Base-by-base conservation (phyloP, 306 rosid genomes). In the Amphicarpaea edgeworthii region DNA sequence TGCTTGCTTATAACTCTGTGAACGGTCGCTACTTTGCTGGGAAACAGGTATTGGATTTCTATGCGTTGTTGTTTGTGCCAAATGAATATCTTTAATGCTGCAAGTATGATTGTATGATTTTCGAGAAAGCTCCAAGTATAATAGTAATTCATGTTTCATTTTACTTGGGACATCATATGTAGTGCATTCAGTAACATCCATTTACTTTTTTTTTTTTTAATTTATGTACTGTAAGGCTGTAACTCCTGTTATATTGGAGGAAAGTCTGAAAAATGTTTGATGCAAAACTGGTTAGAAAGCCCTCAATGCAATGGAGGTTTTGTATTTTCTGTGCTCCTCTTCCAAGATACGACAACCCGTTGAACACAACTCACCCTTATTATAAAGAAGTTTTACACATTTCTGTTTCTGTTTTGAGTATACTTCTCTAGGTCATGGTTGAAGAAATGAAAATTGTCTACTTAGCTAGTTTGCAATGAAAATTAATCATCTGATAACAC, bases 1-100 rank as follows among this genome's bases (percentile, higher is more conserved):
- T 88, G 78, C 88, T 85, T 80, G 95, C 92, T 37, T 84, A 72
- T 80, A 86, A 86, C 72, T 72, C 87, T 12, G 70, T 83, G 69
- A 92, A 90, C 72, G 97, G 92, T 43, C 96, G 96, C 73, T 90
- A 85, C 80, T 95, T 90, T 77, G 97, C 96, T 53, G 98, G 96
- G 63, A 95, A 86, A 77, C 96, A 90, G 98, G 97, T 92, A 86
- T 70, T 66, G 96, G 42, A 72, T 59, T 59, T 53, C 66, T 73
- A 3, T 76, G 41, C 28, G 8, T 67, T 40, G 8, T 67, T 70
- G 62, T 68, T 68, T 55, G 58, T 55, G 20, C 32, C 8, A 20
- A 60, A 67, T 54, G 64, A 77, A 62, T 57, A 45, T 68, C n/a
- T 55, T 58, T 58, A 58, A 38, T 68, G 23, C 50, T 63, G 42